Evolutionary conservation across 306 rosid genomes (phyloP), one percentile per base, ranked within the genome.

Genomic region (Cucurbita argyrosperma): DNA sequence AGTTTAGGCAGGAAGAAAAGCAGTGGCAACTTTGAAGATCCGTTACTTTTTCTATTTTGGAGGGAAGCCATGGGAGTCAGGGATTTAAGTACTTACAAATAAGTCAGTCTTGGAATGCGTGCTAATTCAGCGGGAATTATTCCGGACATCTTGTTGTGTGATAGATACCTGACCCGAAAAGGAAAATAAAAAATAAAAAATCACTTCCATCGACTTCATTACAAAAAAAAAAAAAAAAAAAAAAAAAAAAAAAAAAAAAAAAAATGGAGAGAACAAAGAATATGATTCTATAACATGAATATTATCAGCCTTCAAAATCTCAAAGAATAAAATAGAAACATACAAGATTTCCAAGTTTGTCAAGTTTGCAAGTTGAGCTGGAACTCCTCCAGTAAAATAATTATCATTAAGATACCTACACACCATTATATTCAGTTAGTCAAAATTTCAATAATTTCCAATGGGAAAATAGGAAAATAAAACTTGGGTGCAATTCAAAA

Each of bases 141-240:
- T 78, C 99, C 99, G 37, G 97, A 80, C 95, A 95, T 95, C 84
- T 95, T 95, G 83, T 95, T 95, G 87, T 84, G 74, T 38, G 99
- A 95, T 23, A 95, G 87, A 81, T 89, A 95, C 91, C 99, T 95
- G 90, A 65, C 54, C 69, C 77, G 74, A 79, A 38, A 57, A 11
- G 16, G 26, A 26, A 26, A 1, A 63, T 8, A 79, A 80, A 78
- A 19, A 19, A 19, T 19, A 19, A 19, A 67, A 74, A 74, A 68
- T 19, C 79, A 77, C 49, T 23, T 71, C 63, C 59, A 70, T 56
- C 4, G 21, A 70, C 14, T 58, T 6, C 21, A 46, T 61, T 13
- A 26, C 13, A 30, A 58, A 46, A 47, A 10, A 26, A 26, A 58
- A 46, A 47, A 10, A 19, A 19, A 19, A 26, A 26, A 1, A 63